These are phyloP conservation scores for Austroboletus niveus DNA, from an alignment of 1,284 basidiomycete species.

Conservation along the genomic window DNA sequence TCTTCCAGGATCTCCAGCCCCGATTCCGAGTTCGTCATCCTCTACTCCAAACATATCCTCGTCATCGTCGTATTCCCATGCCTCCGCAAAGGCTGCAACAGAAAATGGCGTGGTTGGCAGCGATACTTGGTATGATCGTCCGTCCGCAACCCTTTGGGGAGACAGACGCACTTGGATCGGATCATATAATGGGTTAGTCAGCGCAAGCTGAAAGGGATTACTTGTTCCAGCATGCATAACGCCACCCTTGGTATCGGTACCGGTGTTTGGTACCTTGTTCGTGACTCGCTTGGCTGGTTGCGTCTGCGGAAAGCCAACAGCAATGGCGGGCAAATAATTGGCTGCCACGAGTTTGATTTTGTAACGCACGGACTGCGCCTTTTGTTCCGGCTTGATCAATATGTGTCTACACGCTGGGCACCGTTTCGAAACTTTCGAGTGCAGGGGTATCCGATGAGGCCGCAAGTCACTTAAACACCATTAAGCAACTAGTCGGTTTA, in stretches of 20 bases:
- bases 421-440: slow-evolving; percentile 92
- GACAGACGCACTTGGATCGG: slow-evolving; percentile 85
- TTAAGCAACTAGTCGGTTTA: slow-evolving; percentile 1
- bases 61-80: slow-evolving; percentile 94
- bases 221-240: slow-evolving; percentile 70
- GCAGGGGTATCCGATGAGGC: slow-evolving; percentile 86
- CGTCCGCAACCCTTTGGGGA: slow-evolving; percentile 55
- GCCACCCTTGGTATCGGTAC: slow-evolving; percentile 42
- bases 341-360: slow-evolving; percentile 97
- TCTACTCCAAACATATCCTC: slow-evolving; percentile 79
- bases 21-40: slow-evolving; percentile 58
- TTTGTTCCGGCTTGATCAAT: slow-evolving; percentile 97
- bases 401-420: slow-evolving; percentile 95
- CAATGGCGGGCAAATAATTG: slow-evolving; percentile 89
- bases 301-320: slow-evolving; percentile 65
- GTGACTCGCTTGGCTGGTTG: slow-evolving; percentile 47
- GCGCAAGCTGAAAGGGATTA: slow-evolving; percentile 84
- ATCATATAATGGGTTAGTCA: slow-evolving; percentile 94
- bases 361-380: slow-evolving; percentile 88
- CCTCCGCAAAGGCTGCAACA: slow-evolving; percentile 86
- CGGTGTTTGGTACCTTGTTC: slow-evolving; percentile 40
- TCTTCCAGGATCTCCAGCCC: slow-evolving; percentile 34
- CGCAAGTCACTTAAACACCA: slow-evolving; percentile 64
- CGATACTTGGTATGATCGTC: slow-evolving; percentile 62
- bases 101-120: slow-evolving; percentile 76